phyloP scores from a whole-genome alignment of 116 monocot genomes.

The Papilionanthe hybrid region DNA sequence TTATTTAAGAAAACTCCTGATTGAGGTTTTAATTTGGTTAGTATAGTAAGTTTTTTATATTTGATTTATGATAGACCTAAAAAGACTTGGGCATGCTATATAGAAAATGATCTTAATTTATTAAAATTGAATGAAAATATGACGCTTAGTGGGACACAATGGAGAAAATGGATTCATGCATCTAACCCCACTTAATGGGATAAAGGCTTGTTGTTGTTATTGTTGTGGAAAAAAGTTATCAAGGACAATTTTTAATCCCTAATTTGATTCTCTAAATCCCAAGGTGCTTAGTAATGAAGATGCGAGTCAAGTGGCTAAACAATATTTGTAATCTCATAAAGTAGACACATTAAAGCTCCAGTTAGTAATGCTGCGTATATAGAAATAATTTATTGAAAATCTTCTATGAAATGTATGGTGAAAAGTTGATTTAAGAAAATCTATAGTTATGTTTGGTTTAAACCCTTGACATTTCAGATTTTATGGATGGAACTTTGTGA shows the following conservation, averaged over 20 bases:
- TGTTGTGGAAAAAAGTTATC: neutral
- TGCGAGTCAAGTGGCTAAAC: neutral
- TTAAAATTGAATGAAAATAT: too few species aligned
- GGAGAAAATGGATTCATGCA: too few species aligned
- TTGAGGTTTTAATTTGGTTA: too few species aligned
- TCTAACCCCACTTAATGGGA: too few species aligned
- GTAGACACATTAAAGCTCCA: neutral
- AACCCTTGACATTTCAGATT: neutral
- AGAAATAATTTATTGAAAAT: neutral
- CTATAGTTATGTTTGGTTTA: neutral
- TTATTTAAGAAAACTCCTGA: too few species aligned
- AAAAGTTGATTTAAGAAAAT: neutral
- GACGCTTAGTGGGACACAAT: too few species aligned
- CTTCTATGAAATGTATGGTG: neutral
- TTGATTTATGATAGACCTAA: too few species aligned
- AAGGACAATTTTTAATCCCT: neutral
- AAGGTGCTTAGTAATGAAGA: neutral
- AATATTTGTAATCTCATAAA: neutral
- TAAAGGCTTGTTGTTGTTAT: too few species aligned
- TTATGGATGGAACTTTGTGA: conserved; percentile 1
- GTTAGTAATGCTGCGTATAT: neutral
- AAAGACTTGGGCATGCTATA: too few species aligned
- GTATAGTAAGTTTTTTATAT: too few species aligned
- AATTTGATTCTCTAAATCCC: neutral
- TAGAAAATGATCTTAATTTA: too few species aligned